Base-by-base conservation (phyloP, 1,139 yeast genomes). In the Geotrichum siamense region DNA sequence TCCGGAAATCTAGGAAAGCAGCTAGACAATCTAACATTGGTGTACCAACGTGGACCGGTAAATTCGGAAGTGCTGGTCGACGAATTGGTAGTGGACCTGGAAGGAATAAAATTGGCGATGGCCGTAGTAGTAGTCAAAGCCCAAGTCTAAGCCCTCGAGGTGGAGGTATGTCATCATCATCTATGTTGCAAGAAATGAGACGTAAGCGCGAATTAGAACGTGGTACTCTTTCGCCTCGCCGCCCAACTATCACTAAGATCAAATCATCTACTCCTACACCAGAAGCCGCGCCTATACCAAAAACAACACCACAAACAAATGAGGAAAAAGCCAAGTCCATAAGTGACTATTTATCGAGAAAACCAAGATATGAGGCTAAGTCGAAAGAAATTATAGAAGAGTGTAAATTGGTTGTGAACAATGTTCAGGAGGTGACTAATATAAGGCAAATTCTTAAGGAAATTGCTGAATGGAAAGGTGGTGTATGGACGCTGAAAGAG, bases 31-130 rank as follows among this genome's bases (percentile, higher is more conserved):
- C 78, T 20, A 75, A 74, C 27, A 70, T 87, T 23, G 95, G 95
- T 3, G 79, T 83, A 0, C 97, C 96, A 0, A 91, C 98, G 0
- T 91, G 96, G 94, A 91, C 98, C 0, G 98, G 98, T 0, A 76
- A 76, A 53, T 86, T 82, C 67, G 98, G 98, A 0, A 62, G 69
- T 19, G 95, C 96, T 0, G 96, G 96, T 47, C 71, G 62, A 62
- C 64, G 61, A 55, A 70, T 33, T 17, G 55, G 33, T 52, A 39
- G 54, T 49, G 47, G 51, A 28, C 36, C 27, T 3, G 39, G 43
- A 9, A 41, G 21, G 20, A 27, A 16, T 15, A 16, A 13, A n/a
- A 56, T 30, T 39, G 58, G 44, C n/a, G 17, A 16, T 23, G 25
- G 39, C 30, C 33, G 55, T 41, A 51, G 59, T 2, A 54, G 63